phyloP scores from a whole-genome alignment of 352 stramenopile genomes.

The Aphanomyces stellatus region DNA sequence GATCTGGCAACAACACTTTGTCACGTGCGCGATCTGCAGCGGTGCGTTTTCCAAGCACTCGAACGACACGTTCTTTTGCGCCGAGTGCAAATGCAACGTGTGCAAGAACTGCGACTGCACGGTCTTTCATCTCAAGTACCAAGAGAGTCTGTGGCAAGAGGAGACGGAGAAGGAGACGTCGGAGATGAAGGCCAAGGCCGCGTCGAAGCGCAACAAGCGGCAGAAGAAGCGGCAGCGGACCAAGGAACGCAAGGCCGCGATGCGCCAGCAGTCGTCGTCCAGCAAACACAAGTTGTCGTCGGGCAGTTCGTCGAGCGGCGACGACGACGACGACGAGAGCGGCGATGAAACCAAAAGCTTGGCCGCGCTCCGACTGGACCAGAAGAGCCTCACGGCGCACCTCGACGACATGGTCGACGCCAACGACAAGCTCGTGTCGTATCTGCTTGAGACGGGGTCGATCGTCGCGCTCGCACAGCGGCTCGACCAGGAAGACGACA shows the following conservation, averaged over 20 bases:
- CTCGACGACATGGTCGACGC: constrained; percentile 78
- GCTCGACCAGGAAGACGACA: constrained; percentile 77
- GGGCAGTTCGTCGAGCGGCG: constrained; percentile 28
- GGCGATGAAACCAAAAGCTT: constrained; percentile 22
- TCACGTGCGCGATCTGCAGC: constrained; percentile 95
- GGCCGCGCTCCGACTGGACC: background rate
- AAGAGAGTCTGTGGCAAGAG: constrained; percentile 92
- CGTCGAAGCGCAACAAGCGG: constrained; percentile 75
- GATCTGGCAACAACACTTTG: constrained; percentile 98
- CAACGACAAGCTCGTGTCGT: constrained; percentile 80
- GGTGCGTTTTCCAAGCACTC: constrained; percentile 93
- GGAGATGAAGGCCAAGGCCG: constrained; percentile 84
- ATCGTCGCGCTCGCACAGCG: constrained; percentile 80
- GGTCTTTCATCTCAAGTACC: constrained; percentile 97
- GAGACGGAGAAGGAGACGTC: constrained; percentile 88
- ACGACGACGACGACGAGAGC: constrained; percentile 46
- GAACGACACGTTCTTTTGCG: constrained; percentile 93
- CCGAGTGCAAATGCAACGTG: constrained; percentile 98
- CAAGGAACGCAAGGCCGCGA: constrained; percentile 70
- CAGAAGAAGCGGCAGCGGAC: constrained; percentile 80
- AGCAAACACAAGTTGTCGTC: constrained; percentile 39
- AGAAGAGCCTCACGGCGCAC: constrained; percentile 24
- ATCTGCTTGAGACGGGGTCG: constrained; percentile 73
- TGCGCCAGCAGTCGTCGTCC: constrained; percentile 34
- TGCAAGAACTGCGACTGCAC: constrained; percentile 96